A percentile compares a stretch with the other conserved stretches of the same genome.
Evolutionary conservation across 345 rosid genomes (phyloP).

Genomic region (Kandelia obovata): DNA sequence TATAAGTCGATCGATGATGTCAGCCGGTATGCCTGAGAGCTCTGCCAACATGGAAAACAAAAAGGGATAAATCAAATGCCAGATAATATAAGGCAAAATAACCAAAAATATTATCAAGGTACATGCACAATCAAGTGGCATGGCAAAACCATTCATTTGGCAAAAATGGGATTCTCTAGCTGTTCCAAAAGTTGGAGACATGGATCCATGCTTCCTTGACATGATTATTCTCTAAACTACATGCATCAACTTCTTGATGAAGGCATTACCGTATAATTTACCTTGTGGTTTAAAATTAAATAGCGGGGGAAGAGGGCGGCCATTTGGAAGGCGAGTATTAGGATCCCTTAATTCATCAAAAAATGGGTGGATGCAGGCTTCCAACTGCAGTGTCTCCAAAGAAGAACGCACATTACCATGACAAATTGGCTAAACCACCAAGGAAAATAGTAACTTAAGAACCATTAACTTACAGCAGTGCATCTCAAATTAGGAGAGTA

Average conservation of each 20-base stretch:
- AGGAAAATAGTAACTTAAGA: background rate
- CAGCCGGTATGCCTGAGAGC: slow-evolving; percentile 68
- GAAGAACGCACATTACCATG: background rate
- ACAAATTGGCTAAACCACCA: slow-evolving; percentile 1
- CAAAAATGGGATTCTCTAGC: background rate
- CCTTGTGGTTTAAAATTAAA: slow-evolving; percentile 79
- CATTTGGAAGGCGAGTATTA: slow-evolving; percentile 78
- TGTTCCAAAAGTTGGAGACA: too few species aligned
- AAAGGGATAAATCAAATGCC: background rate
- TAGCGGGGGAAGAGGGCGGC: slow-evolving; percentile 93
- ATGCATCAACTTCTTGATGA: background rate
- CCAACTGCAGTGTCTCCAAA: slow-evolving; percentile 48
- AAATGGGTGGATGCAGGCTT: slow-evolving; percentile 86
- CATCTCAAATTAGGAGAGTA: slow-evolving; percentile 94
- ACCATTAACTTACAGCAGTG: slow-evolving; percentile 73
- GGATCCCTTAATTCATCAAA: slow-evolving; percentile 92
- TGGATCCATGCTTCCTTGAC: background rate
- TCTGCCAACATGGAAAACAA: slow-evolving; percentile 36
- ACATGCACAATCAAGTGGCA: background rate
- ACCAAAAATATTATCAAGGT: background rate
- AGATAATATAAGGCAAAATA: background rate
- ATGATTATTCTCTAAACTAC: background rate
- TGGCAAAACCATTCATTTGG: too few species aligned
- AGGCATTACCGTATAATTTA: slow-evolving; percentile 1
- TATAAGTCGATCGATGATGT: slow-evolving; percentile 58